phyloP scores from a whole-genome alignment of 257 asterid genomes.

The Echium plantagineum region DNA sequence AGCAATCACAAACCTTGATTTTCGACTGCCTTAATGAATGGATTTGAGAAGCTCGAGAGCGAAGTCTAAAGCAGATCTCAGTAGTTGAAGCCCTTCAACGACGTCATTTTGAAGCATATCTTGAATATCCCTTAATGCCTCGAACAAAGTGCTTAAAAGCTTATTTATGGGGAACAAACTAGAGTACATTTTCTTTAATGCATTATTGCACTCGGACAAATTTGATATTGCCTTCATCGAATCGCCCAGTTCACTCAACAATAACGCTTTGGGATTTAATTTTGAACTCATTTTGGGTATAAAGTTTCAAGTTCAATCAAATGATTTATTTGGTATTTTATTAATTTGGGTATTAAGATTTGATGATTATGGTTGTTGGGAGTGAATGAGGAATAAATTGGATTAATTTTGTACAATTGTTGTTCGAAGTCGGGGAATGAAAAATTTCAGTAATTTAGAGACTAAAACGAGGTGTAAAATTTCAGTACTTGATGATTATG shows the following conservation, averaged over 20 bases:
- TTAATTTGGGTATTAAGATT: too few species aligned
- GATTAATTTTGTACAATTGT: conserved; percentile 1
- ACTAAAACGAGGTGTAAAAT: too few species aligned
- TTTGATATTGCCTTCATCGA: conserved; percentile 37
- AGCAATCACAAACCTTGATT: too few species aligned
- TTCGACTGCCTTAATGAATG: conserved; percentile 68
- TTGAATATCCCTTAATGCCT: conserved; percentile 61
- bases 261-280: conserved; percentile 25
- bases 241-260: conserved; percentile 55
- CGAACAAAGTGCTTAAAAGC: conserved; percentile 80
- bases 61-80: conserved; percentile 45
- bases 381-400: not conserved
- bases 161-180: conserved; percentile 74
- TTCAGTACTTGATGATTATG: too few species aligned
- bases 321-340: too few species aligned
- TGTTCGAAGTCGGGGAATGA: not conserved
- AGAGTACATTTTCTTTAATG: conserved; percentile 54
- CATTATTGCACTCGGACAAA: conserved; percentile 69
- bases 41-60: conserved; percentile 68
- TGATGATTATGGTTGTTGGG: too few species aligned
- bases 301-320: too few species aligned
- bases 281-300: conserved; percentile 29
- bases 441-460: conserved; percentile 2
- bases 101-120: conserved; percentile 47
- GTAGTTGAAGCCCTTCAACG: conserved; percentile 46